A percentile compares a stretch with the other conserved stretches of the same genome.
Conservation (phyloP, 2,329 filamentous ascomycete genomes). For the Neonectria faginata region DNA sequence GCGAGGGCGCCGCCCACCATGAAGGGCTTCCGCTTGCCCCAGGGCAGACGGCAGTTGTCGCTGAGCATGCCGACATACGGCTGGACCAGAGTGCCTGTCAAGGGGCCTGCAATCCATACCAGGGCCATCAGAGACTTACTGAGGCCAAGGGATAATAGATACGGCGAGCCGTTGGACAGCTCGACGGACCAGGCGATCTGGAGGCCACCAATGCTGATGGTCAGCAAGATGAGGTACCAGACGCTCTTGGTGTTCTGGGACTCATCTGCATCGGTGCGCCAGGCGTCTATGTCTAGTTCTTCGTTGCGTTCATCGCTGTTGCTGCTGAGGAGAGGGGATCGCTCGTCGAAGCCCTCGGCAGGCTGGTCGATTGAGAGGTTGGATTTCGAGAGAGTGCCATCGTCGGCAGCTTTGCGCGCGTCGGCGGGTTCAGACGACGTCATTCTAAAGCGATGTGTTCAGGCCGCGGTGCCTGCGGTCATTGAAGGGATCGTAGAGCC, state of each 20-base stretch:
- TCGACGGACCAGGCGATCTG: constrained; percentile 98
- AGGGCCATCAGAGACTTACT: constrained; percentile 86
- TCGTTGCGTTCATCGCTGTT: constrained; percentile 27
- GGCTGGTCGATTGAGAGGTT: constrained; percentile 35
- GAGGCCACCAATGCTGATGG: constrained; percentile 86
- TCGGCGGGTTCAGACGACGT: constrained; percentile 28
- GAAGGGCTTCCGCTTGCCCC: constrained; percentile 85
- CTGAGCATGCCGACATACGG: constrained; percentile 86
- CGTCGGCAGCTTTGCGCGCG: constrained; percentile 21
- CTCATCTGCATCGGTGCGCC: constrained; percentile 38
- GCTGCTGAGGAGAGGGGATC: constrained; percentile 47
- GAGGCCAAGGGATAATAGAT: constrained; percentile 81
- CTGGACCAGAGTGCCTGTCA: constrained; percentile 83
- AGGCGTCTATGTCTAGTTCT: constrained; percentile 10
- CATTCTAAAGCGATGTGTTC: constrained; percentile 28
- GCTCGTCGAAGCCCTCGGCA: constrained; percentile 43
- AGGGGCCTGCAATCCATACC: constrained; percentile 85
- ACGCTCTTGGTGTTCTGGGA: constrained; percentile 78
- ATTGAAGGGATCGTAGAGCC: constrained; percentile 11
- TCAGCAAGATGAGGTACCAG: constrained; percentile 88
- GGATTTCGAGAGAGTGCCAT: constrained; percentile 15
- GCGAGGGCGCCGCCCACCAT: constrained; percentile 78
- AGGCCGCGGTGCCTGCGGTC: constrained; percentile 15
- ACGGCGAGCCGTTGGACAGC: constrained; percentile 90
- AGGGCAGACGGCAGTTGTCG: constrained; percentile 78